Percentiles rank a stretch among this genome's conserved stretches.
phyloP scores from a whole-genome alignment of 441 rosid genomes.

The Theobroma grandiflorum region DNA sequence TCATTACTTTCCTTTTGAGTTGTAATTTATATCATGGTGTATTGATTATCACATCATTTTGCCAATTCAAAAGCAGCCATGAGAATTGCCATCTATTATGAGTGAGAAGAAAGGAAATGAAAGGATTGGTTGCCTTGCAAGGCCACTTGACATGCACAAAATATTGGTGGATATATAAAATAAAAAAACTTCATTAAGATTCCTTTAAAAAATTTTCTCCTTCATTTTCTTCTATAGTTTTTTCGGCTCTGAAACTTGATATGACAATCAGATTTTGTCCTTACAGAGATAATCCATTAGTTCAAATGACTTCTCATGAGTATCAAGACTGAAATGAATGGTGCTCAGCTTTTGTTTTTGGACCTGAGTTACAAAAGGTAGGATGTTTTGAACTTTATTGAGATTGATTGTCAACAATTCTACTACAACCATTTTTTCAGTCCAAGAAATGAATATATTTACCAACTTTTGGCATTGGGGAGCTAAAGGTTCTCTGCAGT shows the following conservation, averaged over 20 bases:
- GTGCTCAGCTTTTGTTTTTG: background rate
- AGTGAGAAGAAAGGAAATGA: constrained; percentile 38
- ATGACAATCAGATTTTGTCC: background rate
- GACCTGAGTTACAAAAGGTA: background rate
- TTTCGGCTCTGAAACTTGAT: background rate
- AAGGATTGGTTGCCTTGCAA: constrained; percentile 33
- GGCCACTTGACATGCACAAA: constrained; percentile 11
- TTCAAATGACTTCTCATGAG: background rate
- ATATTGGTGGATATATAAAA: background rate
- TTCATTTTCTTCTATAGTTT: background rate
- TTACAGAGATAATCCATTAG: background rate
- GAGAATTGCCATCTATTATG: constrained; percentile 21
- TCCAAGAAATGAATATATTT: background rate
- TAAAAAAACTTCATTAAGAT: background rate
- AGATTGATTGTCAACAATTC: background rate
- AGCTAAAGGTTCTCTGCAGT: background rate
- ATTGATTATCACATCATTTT: constrained; percentile 32
- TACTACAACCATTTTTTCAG: background rate
- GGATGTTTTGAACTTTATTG: background rate
- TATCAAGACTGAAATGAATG: background rate
- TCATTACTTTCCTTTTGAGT: background rate
- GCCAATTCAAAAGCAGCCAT: constrained; percentile 8
- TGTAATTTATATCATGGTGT: background rate
- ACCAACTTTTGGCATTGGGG: background rate
- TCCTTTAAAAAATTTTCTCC: background rate